Base-by-base conservation (phyloP, 768 basidiomycete species). In the Arthromyces matolae region DNA sequence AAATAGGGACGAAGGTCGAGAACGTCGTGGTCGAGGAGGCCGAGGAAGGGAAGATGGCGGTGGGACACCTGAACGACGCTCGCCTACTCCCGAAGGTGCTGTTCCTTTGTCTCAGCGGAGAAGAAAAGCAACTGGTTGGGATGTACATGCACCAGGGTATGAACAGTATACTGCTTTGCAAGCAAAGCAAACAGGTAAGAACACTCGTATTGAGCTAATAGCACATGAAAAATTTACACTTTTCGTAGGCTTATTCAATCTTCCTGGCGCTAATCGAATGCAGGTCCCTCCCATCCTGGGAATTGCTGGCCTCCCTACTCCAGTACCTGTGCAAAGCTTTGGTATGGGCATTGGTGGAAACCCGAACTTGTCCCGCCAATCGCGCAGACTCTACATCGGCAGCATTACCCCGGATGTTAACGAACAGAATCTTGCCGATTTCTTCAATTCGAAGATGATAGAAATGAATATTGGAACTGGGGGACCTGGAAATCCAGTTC, bases 361-460 rank as follows among this genome's bases (percentile, higher is more conserved):
- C 65, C 89, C 92, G 54, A 93, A 94, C 63, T 64, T 95, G 41
- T 89, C 89, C 10, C 84, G 94, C 50, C 95, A 99, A 67, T 90
- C 91, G 44, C 89, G 94, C 52, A 81, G 96, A 39, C 77, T 99
- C 16, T 99, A 99, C 64, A 93, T 98, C 55, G 96, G 95, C 54
- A 93, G 92, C 71, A 92, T 99, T 58, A 95, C 93, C 3, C 84
- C 88, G 16, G 89, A 93, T 38, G 89, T 95, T 59, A 97, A 89
- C 61, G 96, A 98, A 64, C 84, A 90, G 58, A 92, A 88, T 61
- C 71, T 98, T 34, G 82, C 84, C 13, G 86, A 92, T 29, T 96
- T 97, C 73, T 97, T 99, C 82, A 97, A 97, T 62, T 71, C 76
- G 46, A 93, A 95, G 71, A 97, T 98, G 93, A 81, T 79, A 32